These are phyloP conservation scores for Infundibulicybe gibba DNA, from an alignment of 768 basidiomycete genomes.

Conservation along the genomic window DNA sequence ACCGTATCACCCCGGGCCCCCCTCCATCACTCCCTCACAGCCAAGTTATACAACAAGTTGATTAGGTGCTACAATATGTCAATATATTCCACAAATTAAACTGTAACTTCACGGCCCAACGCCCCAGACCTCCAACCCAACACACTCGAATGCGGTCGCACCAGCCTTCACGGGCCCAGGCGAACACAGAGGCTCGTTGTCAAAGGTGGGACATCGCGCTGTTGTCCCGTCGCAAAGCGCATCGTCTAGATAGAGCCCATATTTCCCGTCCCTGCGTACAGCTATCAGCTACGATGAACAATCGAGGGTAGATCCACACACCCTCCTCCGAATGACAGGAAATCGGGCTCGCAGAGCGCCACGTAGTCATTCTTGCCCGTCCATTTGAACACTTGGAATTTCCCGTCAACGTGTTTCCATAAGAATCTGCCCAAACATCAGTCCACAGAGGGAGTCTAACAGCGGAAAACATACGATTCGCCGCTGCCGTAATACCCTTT, in stretches of 20 bases:
- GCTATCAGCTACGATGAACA: background rate
- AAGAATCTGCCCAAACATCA: slow-evolving; percentile 52
- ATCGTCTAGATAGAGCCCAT: slow-evolving; percentile 85
- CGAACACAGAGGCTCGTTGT: slow-evolving; percentile 78
- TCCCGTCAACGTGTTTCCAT: slow-evolving; percentile 56
- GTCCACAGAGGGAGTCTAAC: background rate
- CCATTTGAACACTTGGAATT: slow-evolving; percentile 69
- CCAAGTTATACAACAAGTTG: too few relatives aligned
- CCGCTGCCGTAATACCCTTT: slow-evolving; percentile 84
- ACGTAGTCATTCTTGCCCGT: slow-evolving; percentile 92
- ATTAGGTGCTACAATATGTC: too few relatives aligned
- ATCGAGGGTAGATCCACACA: slow-evolving; percentile 31
- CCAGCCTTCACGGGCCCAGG: slow-evolving; percentile 39
- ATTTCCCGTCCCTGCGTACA: slow-evolving; percentile 67
- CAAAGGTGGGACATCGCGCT: slow-evolving; percentile 81
- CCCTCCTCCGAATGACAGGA: slow-evolving; percentile 92
- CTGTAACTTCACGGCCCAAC: slow-evolving; percentile 39
- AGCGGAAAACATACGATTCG: slow-evolving; percentile 62
- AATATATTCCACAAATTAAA: too few relatives aligned
- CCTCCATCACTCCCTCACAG: too few relatives aligned
- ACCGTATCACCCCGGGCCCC: too few relatives aligned
- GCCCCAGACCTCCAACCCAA: slow-evolving; percentile 91
- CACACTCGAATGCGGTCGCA: slow-evolving; percentile 79
- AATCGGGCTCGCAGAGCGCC: slow-evolving; percentile 76
- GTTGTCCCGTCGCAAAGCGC: slow-evolving; percentile 81